Percentiles rank a stretch among this genome's conserved stretches.
Conservation (phyloP, 2,329 filamentous ascomycete genomes). For the Tolypocladium ophioglossoides region DNA sequence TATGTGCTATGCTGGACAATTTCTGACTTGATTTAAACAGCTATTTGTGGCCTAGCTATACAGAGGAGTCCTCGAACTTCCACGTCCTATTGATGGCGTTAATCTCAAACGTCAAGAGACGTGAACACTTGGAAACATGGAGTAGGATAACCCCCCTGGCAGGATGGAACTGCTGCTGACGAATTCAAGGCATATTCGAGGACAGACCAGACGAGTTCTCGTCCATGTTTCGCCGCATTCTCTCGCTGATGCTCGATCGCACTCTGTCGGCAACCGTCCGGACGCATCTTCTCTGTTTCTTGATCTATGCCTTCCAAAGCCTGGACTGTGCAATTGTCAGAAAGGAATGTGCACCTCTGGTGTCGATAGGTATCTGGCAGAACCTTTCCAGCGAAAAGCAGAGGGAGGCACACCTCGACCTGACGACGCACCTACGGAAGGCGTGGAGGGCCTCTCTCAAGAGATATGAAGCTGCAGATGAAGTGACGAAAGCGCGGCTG, state of each 20-base stretch:
- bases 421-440: constrained; percentile 67
- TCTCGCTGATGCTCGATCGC: constrained; percentile 73
- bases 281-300: constrained; percentile 76
- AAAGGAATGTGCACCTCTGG: constrained; percentile 91
- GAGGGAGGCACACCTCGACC: constrained; percentile 62
- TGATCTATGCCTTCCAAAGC: constrained; percentile 88
- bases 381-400: constrained; percentile 71
- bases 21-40: constrained; percentile 26
- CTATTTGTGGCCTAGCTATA: constrained; percentile 92
- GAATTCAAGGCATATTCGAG: constrained; percentile 55
- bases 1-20: background rate
- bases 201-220: constrained; percentile 76
- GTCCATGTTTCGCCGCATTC: constrained; percentile 74
- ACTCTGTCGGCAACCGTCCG: constrained; percentile 57
- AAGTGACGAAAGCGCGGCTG: constrained; percentile 63
- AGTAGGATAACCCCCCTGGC: constrained; percentile 33
- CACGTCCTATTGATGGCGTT: constrained; percentile 82
- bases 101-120: constrained; percentile 77
- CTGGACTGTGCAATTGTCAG: constrained; percentile 80
- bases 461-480: constrained; percentile 79
- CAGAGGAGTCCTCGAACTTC: constrained; percentile 78
- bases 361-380: constrained; percentile 93
- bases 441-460: constrained; percentile 83
- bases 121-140: constrained; percentile 84
- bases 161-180: constrained; percentile 7